Evolutionary conservation across 1,284 basidiomycete genomes (phyloP).

Genomic region (Cutaneotrichosporon spelunceum): DNA sequence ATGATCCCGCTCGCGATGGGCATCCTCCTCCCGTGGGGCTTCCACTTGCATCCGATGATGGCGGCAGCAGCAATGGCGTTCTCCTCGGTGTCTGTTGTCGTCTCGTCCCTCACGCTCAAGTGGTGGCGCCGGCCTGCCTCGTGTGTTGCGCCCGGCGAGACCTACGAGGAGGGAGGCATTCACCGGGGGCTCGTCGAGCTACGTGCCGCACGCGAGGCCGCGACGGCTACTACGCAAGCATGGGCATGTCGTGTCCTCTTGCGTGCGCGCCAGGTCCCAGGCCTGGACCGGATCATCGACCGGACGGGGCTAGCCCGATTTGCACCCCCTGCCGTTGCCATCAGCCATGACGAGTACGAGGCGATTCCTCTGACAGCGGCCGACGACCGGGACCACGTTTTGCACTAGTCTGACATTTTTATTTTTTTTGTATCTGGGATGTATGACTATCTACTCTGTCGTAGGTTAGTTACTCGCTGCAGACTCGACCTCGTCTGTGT

Average conservation of each 20-base stretch:
- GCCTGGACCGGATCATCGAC: slow-evolving; percentile 24
- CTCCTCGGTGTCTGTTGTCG: slow-evolving; percentile 92
- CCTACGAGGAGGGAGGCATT: slow-evolving; percentile 43
- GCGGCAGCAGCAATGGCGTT: slow-evolving; percentile 98
- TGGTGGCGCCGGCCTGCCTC: slow-evolving; percentile 74
- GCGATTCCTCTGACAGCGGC: slow-evolving; percentile 32
- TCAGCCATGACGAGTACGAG: slow-evolving; percentile 36
- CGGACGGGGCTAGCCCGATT: slow-evolving; percentile 28
- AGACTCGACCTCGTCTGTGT: too few species aligned
- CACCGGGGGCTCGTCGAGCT: slow-evolving; percentile 33
- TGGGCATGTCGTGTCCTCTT: slow-evolving; percentile 16
- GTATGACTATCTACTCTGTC: not conserved
- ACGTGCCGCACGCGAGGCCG: slow-evolving; percentile 12
- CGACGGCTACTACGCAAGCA: not conserved
- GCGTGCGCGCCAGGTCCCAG: slow-evolving; percentile 16
- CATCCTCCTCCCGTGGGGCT: slow-evolving; percentile 81
- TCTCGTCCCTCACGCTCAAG: slow-evolving; percentile 78
- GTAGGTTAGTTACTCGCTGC: not conserved
- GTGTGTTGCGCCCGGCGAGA: slow-evolving; percentile 66
- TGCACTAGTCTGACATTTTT: not conserved
- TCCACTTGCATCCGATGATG: slow-evolving; percentile 96
- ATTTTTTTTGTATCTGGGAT: not conserved
- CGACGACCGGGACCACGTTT: not conserved
- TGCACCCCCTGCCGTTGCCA: slow-evolving; percentile 12
- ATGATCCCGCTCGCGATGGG: slow-evolving; percentile 99